phyloP scores from a whole-genome alignment of 2,329 filamentous ascomycete species.

The Raffaelea ambrosiae region DNA sequence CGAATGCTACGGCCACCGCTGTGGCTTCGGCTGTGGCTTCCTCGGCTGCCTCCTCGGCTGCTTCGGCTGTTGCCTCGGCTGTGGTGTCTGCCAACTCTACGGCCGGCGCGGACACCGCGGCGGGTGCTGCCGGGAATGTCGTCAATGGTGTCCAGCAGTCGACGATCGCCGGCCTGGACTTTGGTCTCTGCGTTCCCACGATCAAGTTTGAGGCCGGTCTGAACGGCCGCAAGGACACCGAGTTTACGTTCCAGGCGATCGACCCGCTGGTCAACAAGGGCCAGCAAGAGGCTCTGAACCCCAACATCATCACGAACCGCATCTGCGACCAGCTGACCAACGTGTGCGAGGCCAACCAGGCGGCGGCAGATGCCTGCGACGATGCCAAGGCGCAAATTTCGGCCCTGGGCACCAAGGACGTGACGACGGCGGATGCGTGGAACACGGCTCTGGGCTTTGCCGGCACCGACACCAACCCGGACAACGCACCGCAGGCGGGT shows the following conservation, averaged over 20 bases:
- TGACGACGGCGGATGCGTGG: conserved; percentile 29
- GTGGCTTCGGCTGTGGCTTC: not conserved
- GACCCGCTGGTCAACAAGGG: conserved; percentile 52
- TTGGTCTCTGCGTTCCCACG: conserved; percentile 46
- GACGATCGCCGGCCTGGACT: conserved; percentile 28
- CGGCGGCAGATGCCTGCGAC: conserved; percentile 44
- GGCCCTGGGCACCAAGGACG: conserved; percentile 25
- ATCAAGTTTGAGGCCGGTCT: conserved; percentile 53
- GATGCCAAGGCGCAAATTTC: conserved; percentile 36
- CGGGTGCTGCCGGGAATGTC: conserved; percentile 6
- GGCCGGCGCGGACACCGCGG: conserved; percentile 7
- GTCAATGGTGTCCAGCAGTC: conserved; percentile 7
- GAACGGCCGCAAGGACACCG: conserved; percentile 43
- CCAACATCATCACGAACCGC: conserved; percentile 65
- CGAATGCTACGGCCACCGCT: not conserved
- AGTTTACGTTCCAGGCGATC: conserved; percentile 61
- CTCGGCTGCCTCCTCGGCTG: not conserved
- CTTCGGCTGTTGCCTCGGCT: not conserved
- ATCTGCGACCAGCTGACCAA: conserved; percentile 62
- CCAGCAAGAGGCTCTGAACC: conserved; percentile 61
- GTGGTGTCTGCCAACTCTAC: not conserved
- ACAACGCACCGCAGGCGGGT: conserved; percentile 26
- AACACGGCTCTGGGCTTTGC: conserved; percentile 31
- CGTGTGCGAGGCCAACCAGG: conserved; percentile 54
- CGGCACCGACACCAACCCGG: conserved; percentile 28